phyloP scores from a whole-genome alignment of 108 stramenopile species.

The Seminavis robusta region DNA sequence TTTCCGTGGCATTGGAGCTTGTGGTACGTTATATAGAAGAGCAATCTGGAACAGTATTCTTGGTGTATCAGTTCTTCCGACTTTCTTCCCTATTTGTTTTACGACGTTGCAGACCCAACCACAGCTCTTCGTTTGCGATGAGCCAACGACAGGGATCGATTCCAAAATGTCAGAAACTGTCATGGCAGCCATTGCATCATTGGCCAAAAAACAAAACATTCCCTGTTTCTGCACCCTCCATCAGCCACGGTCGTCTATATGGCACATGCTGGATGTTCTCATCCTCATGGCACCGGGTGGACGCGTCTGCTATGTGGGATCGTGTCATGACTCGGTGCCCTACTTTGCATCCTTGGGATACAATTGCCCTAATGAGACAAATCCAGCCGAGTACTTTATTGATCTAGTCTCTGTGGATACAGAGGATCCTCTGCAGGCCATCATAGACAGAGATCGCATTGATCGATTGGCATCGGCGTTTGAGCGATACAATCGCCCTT shows the following conservation, averaged over 20 bases:
- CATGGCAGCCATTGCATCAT: constrained; percentile 40
- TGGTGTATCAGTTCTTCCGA: too few species aligned
- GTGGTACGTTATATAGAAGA: too few species aligned
- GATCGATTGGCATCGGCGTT: constrained; percentile 32
- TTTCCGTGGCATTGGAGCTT: constrained; percentile 80
- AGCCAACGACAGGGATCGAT: constrained; percentile 81
- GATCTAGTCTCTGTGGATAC: constrained; percentile 79
- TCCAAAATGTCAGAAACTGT: constrained; percentile 55
- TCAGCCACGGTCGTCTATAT: constrained; percentile 74
- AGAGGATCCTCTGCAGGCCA: constrained; percentile 52
- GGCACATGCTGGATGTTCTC: constrained; percentile 53
- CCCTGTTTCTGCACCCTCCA: constrained; percentile 67
- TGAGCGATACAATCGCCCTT: constrained; percentile 15
- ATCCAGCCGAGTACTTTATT: constrained; percentile 84
- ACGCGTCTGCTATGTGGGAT: constrained; percentile 63
- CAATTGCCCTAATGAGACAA: constrained; percentile 61
- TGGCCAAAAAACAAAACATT: constrained; percentile 53
- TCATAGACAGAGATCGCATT: constrained; percentile 50
- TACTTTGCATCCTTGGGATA: constrained; percentile 71
- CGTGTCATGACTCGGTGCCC: constrained; percentile 26
- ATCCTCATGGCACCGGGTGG: constrained; percentile 75
- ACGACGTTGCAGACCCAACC: constrained; percentile 1
- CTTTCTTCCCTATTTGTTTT: too few species aligned
- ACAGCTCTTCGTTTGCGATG: constrained; percentile 39
- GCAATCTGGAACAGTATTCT: too few species aligned